Conservation (phyloP, 2,329 filamentous ascomycete species). For the Calycina herbarum region DNA sequence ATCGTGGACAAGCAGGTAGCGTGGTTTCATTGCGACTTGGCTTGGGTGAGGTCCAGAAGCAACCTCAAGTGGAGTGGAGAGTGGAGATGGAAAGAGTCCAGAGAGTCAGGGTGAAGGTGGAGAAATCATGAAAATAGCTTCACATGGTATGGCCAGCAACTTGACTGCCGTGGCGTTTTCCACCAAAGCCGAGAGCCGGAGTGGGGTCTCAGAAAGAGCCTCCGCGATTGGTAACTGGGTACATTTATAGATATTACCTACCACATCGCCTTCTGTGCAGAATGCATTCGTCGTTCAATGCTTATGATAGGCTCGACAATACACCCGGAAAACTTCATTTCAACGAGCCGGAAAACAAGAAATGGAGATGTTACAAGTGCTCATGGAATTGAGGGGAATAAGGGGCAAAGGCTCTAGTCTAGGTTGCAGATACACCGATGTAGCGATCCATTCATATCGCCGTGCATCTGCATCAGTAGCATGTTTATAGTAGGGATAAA, state of each 20-base stretch:
- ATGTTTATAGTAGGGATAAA: neutral
- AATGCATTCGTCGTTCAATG: no score
- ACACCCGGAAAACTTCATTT: no score
- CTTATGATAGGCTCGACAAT: no score
- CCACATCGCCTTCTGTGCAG: no score
- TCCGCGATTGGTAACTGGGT: neutral
- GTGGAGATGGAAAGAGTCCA: neutral
- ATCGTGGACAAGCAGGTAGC: neutral
- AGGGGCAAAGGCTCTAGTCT: neutral
- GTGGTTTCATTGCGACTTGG: neutral
- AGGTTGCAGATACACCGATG: neutral
- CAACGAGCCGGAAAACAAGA: no score
- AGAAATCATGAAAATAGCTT: neutral
- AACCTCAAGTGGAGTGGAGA: neutral
- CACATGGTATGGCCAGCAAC: no score
- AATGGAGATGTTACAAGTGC: neutral
- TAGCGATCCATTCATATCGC: neutral
- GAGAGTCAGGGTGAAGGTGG: no score
- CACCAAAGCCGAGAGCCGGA: neutral
- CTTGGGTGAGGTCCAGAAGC: neutral
- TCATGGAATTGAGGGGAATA: neutral
- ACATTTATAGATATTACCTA: no score
- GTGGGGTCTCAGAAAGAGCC: neutral
- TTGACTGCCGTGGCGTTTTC: no score
- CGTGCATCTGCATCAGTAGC: neutral